Percentiles rank a stretch among this genome's conserved stretches.
Conservation (phyloP, 1,139 yeast genomes). For the Candida sanyaensis region DNA sequence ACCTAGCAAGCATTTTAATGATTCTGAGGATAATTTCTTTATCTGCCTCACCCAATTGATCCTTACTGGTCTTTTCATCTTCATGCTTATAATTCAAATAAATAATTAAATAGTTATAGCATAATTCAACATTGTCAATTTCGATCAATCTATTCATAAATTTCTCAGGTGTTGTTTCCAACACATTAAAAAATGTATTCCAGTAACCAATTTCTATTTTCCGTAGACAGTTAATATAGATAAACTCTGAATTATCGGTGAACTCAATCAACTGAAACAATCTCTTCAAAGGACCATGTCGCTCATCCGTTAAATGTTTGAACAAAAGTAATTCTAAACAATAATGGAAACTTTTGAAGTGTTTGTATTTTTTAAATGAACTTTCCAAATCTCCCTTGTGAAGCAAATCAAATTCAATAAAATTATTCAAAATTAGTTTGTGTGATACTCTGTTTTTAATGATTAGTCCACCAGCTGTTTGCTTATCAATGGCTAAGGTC, state of each 20-base stretch:
- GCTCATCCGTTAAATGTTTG: conserved; percentile 29
- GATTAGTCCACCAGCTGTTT: conserved; percentile 17
- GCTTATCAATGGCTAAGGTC: conserved; percentile 23
- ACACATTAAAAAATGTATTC: conserved; percentile 35
- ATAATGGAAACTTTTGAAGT: conserved; percentile 35
- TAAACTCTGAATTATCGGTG: conserved; percentile 28
- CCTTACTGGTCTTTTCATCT: conserved; percentile 19
- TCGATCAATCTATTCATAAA: conserved; percentile 41
- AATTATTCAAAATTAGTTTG: conserved; percentile 37
- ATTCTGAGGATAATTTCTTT: conserved; percentile 35
- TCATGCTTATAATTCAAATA: conserved; percentile 45
- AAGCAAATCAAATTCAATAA: conserved; percentile 41
- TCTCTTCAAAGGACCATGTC: conserved; percentile 18
- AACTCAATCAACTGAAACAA: conserved; percentile 33
- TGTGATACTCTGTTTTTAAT: conserved; percentile 30
- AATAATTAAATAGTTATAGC: conserved; percentile 44
- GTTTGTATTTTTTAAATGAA: conserved; percentile 26
- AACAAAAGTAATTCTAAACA: conserved; percentile 44
- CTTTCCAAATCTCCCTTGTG: conserved; percentile 20
- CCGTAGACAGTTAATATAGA: conserved; percentile 44
- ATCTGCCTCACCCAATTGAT: conserved; percentile 30
- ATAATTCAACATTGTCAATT: conserved; percentile 37
- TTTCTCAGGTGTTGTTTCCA: conserved; percentile 38
- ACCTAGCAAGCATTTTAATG: conserved; percentile 32
- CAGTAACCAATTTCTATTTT: conserved; percentile 46